phyloP scores from a whole-genome alignment of 805 yeast species.

The Candida montana region DNA sequence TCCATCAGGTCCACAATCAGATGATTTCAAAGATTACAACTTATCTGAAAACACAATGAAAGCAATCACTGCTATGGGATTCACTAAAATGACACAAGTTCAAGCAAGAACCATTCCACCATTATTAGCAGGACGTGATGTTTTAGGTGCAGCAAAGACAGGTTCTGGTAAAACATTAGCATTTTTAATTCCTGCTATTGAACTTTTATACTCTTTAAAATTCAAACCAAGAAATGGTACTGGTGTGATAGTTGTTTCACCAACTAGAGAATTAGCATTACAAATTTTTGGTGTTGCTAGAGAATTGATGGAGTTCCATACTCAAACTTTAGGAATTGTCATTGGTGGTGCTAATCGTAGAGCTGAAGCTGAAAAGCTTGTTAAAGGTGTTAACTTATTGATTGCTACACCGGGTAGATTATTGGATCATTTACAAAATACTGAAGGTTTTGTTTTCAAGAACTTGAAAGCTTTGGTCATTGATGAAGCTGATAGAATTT shows the following conservation, averaged over 20 bases:
- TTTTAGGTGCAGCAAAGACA: constrained; percentile 98
- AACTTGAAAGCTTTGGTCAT: constrained; percentile 90
- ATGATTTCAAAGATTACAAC: constrained; percentile 43
- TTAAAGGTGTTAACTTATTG: constrained; percentile 87
- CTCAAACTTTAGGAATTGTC: constrained; percentile 93
- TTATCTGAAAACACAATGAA: constrained; percentile 78
- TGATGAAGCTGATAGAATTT: constrained; percentile 97
- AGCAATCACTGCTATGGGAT: constrained; percentile 86
- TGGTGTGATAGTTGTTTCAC: constrained; percentile 92
- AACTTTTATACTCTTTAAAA: constrained; percentile 79
- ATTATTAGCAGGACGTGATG: constrained; percentile 92
- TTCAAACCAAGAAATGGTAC: constrained; percentile 98
- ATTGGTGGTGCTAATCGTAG: constrained; percentile 98
- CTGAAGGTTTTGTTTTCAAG: constrained; percentile 89
- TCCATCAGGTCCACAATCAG: constrained; percentile 18
- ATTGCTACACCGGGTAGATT: constrained; percentile 98
- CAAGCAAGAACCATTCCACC: constrained; percentile 97
- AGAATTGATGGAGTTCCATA: constrained; percentile 75
- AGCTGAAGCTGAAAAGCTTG: constrained; percentile 92
- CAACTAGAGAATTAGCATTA: constrained; percentile 95
- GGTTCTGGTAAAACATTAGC: constrained; percentile 99
- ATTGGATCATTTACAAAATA: constrained; percentile 93
- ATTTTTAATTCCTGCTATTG: constrained; percentile 92
- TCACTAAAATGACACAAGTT: constrained; percentile 85
- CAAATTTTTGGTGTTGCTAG: constrained; percentile 98